Base-by-base conservation (phyloP, 208 protist species). In the Strigomonas culicis region DNA sequence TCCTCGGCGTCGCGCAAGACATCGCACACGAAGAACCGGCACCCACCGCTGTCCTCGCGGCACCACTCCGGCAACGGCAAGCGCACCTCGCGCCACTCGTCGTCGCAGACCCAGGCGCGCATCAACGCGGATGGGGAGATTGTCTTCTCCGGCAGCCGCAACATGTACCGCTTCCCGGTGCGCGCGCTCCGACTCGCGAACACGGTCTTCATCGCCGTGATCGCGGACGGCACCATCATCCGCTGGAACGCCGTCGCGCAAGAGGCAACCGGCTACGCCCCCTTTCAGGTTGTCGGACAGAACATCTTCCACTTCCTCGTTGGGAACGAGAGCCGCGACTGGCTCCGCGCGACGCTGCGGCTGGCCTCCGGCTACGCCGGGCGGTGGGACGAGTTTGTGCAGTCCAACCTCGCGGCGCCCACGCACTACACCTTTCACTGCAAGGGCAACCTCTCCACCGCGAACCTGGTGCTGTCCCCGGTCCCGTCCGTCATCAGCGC, bases 181-280 rank as follows among this genome's bases (percentile, higher is more conserved):
- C 51, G 77, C 19, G 80, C 82, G 27, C 66, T 95, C 34, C 65
- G 66, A 6, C 25, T 75, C 15, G 80, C 65, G 51, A 73, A 81
- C 51, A 86, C 30, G 30, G 83, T 93, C 41, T 47, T 90, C 17
- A 86, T 95, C 50, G 79, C 75, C 39, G 79, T 93, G 31, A 74
- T 95, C 13, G 73, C 74, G 27, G 86, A 95, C 63, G 90, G 90
- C 62, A 91, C 84, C n/a, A 85, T 95, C 51, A 90, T 93, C 52
- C 90, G 85, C 6, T 95, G 90, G 86, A 95, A 92, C 74, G 49
- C 58, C 27, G 69, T 69, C 21, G 84, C 80, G 15, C 73, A 86
- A 52, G 67, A 64, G 11, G 76, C 83, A 19, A 92, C 82, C 13
- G 86, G 86, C 27, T 90, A 79, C 64, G 63, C 66, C 0, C 70